A percentile compares a stretch with the other conserved stretches of the same genome.
These are phyloP conservation scores for Ustilago curta DNA, from an alignment of 1,284 basidiomycete genomes.

Conservation along the genomic window DNA sequence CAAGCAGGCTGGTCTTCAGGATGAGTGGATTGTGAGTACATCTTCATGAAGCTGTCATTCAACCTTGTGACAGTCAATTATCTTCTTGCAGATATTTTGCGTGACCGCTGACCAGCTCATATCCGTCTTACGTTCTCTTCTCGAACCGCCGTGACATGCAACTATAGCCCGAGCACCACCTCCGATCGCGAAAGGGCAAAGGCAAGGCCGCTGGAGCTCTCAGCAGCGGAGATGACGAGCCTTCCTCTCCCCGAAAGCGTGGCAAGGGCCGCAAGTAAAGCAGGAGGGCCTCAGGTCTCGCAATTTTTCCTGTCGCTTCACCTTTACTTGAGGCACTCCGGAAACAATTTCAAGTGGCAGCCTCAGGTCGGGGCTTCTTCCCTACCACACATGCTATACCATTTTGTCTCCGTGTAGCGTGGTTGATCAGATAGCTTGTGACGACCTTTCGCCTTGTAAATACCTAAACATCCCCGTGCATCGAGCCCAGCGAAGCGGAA, in stretches of 20 bases:
- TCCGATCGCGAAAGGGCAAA: conserved; percentile 40
- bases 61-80: background rate
- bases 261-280: conserved; percentile 49
- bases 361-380: no score
- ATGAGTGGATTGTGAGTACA: conserved; percentile 53
- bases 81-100: background rate
- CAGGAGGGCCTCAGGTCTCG: background rate
- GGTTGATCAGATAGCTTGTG: background rate
- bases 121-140: background rate
- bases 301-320: background rate
- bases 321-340: background rate
- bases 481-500: background rate
- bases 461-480: conserved; percentile 1
- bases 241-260: conserved; percentile 39
- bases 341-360: no score
- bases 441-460: conserved; percentile 15
- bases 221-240: conserved; percentile 54
- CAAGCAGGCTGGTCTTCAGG: conserved; percentile 33
- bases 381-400: background rate
- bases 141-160: background rate
- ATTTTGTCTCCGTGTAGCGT: background rate
- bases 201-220: conserved; percentile 42
- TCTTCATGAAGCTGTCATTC: background rate
- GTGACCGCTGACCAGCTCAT: conserved; percentile 11
- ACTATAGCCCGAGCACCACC: conserved; percentile 42